Conservation (phyloP, 345 rosid genomes). For the Linum usitatissimum region DNA sequence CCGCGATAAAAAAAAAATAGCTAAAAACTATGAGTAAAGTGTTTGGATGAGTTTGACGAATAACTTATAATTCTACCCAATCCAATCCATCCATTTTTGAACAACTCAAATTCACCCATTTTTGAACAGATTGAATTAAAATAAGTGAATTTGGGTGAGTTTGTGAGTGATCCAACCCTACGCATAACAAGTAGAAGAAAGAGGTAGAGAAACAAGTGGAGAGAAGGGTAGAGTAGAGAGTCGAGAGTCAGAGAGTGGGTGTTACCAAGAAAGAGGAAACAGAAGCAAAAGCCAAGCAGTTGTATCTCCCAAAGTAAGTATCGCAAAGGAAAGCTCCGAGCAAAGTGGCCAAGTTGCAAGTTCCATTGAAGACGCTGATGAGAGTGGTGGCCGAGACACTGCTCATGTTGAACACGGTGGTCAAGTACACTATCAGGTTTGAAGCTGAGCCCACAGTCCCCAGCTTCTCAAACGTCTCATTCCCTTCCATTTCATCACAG, state of each 20-base stretch:
- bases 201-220: neutral
- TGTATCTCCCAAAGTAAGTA: conserved; percentile 17
- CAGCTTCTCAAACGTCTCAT: conserved; percentile 21
- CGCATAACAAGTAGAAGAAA: no score
- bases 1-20: no score
- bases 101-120: no score
- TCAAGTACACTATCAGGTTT: conserved; percentile 14
- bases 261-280: conserved; percentile 15
- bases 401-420: conserved; percentile 17
- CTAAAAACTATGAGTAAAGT: no score
- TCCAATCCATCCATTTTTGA: no score
- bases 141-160: no score
- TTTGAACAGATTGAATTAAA: no score
- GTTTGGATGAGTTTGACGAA: no score
- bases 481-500: neutral
- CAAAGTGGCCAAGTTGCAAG: conserved; percentile 11
- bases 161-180: no score
- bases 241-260: no score
- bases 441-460: conserved; percentile 11
- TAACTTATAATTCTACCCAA: no score
- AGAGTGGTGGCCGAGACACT: conserved; percentile 10
- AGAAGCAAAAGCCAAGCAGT: conserved; percentile 6
- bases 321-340: conserved; percentile 17
- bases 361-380: conserved; percentile 18
- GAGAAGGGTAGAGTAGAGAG: neutral